Conservation (phyloP, 2,329 filamentous ascomycete genomes). For the Passalora sequoiae region DNA sequence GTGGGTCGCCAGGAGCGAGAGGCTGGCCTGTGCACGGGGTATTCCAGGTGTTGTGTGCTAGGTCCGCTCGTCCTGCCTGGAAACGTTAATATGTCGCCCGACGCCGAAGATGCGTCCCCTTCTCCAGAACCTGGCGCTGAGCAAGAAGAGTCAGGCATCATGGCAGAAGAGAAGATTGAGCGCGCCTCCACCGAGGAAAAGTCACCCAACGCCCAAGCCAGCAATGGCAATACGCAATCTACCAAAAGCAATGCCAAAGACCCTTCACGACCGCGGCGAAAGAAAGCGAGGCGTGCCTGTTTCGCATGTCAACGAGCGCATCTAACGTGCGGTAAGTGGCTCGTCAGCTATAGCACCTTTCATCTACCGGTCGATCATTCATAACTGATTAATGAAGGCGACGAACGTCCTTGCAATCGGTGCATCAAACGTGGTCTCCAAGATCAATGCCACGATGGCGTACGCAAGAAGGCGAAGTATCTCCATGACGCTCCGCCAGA, state of each 20-base stretch:
- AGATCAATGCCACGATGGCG: constrained; percentile 89
- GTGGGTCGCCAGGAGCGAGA: constrained; percentile 33
- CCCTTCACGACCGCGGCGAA: constrained; percentile 78
- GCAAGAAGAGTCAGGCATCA: constrained; percentile 36
- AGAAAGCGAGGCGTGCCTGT: constrained; percentile 93
- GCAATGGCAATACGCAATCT: constrained; percentile 31
- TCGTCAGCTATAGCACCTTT: constrained; percentile 2
- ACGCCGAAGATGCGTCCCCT: constrained; percentile 44
- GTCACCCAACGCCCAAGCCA: constrained; percentile 29
- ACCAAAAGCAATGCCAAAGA: constrained; percentile 64
- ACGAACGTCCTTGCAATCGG: constrained; percentile 87
- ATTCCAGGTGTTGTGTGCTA: constrained; percentile 33
- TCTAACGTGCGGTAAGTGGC: constrained; percentile 87
- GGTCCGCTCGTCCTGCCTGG: constrained; percentile 21
- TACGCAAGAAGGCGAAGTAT: constrained; percentile 98
- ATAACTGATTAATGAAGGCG: constrained; percentile 54
- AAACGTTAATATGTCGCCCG: constrained; percentile 47
- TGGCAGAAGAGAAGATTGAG: constrained; percentile 41
- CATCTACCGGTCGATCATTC: constrained; percentile 10
- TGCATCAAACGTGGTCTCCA: constrained; percentile 91
- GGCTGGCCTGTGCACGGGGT: constrained; percentile 32
- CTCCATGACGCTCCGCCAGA: constrained; percentile 92
- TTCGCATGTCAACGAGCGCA: constrained; percentile 96
- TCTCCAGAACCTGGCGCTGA: constrained; percentile 45
- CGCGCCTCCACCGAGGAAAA: constrained; percentile 37